A percentile compares a stretch with the other conserved stretches of the same genome.
phyloP scores from a whole-genome alignment of 129 eudicot genomes.

The Flaveria bidentis region DNA sequence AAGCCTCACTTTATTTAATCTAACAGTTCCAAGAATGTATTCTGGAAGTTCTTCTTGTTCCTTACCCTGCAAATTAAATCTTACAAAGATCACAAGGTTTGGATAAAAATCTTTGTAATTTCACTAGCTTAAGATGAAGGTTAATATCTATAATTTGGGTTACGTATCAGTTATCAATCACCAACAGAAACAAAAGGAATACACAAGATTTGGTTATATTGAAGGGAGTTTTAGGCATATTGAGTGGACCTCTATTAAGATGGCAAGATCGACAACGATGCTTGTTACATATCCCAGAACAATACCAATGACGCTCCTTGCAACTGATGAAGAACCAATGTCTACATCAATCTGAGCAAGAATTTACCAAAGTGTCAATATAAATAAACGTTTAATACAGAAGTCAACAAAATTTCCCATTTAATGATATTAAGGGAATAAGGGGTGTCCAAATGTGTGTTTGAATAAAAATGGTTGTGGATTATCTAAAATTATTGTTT shows the following conservation, averaged over 20 bases:
- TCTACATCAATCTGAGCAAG: constrained; percentile 89
- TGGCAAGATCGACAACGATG: constrained; percentile 95
- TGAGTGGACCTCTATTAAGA: constrained; percentile 72
- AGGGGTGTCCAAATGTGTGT: constrained; percentile 2
- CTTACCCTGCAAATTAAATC: constrained; percentile 53
- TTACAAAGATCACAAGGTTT: not conserved
- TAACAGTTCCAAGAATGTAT: constrained; percentile 82
- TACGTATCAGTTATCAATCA: not conserved
- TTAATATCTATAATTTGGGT: not conserved
- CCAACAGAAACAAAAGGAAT: too few relatives aligned
- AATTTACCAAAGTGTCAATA: not conserved
- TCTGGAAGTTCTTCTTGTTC: constrained; percentile 90
- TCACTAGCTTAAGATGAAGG: constrained; percentile 4
- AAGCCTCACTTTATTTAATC: constrained; percentile 60
- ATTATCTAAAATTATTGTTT: too few relatives aligned
- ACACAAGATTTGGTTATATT: not conserved
- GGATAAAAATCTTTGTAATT: too few relatives aligned
- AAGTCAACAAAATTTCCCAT: not conserved
- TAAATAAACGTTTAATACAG: constrained; percentile 12
- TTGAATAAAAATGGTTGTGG: too few relatives aligned
- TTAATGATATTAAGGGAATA: not conserved
- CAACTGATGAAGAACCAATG: constrained; percentile 95
- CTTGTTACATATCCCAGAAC: constrained; percentile 98
- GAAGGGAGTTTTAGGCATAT: not conserved
- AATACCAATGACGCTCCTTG: constrained; percentile 83